Evolutionary conservation across 306 rosid genomes (phyloP), one percentile per base, ranked within the genome.

Genomic region (Prunus mongolica): DNA sequence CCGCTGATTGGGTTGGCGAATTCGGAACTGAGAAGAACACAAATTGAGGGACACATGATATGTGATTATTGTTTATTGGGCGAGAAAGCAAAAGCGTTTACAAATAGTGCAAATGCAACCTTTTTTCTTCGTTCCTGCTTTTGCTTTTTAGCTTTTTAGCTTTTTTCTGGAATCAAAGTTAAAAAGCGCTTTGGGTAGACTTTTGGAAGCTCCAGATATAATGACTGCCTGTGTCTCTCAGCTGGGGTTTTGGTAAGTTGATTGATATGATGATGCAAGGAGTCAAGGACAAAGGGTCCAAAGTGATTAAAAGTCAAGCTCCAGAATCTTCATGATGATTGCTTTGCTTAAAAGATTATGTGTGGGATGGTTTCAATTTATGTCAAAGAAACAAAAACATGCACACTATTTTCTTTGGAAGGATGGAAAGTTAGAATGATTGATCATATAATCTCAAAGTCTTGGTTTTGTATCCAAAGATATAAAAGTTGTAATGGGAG

Each of bases 171-270:
- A 25, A 24, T 14, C 57, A 20, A 67, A 44, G 70, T 18, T 30
- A 18, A 52, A 56, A 32, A 1, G 11, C 9, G 65, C 14, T 55
- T 34, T 71, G n/a, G 27, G 25, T 49, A 11, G 74, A 52, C 74
- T 70, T 69, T 69, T 30, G 74, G 74, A 70, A 70, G 61, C n/a
- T 32, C 28, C 61, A 27, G 22, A 63, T 6, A 30, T 30, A n/a
- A 63, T 63, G 3, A 30, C 65, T 11, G 65, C 2, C 15, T 25
- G 38, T 60, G 38, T 60, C 65, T 22, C 63, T 57, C 63, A 12
- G 22, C 30, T 20, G 15, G 63, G 63, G 6, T 10, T 56, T n/a
- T 56, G 62, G 20, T 56, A 3, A 56, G 62, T 56, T 10, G 62
- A 56, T 56, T 56, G 62, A 10, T 11, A 56, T 20, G 60, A 54